Percentiles rank a stretch among this genome's conserved stretches.
Conservation (phyloP, 2,329 filamentous ascomycete genomes). For the Clonostachys solani region DNA sequence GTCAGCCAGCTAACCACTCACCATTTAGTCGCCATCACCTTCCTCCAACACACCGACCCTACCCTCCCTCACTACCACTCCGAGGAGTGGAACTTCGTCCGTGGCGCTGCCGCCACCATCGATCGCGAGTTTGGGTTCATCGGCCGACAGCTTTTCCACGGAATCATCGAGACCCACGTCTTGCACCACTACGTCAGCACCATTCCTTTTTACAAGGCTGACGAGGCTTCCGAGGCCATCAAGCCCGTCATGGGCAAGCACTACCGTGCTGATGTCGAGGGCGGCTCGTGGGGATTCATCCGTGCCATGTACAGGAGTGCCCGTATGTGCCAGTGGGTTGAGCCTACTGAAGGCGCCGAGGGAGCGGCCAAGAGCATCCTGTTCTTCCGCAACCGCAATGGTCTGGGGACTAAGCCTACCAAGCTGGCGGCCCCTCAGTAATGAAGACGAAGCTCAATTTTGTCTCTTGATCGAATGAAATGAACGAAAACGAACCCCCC, state of each 20-base stretch:
- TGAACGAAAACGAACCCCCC: too few species aligned
- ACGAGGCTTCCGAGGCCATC: constrained; percentile 92
- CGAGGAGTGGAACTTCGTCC: constrained; percentile 86
- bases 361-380: constrained; percentile 80
- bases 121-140: constrained; percentile 97
- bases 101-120: constrained; percentile 91
- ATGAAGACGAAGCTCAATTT: too few species aligned
- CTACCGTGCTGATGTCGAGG: constrained; percentile 80
- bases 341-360: constrained; percentile 77
- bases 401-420: constrained; percentile 50
- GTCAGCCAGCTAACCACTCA: not conserved
- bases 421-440: too few species aligned
- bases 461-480: too few species aligned
- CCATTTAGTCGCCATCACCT: constrained; percentile 85
- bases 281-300: constrained; percentile 78
- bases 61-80: constrained; percentile 87
- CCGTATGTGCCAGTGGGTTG: constrained; percentile 94
- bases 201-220: constrained; percentile 95
- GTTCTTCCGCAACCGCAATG: constrained; percentile 95
- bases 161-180: constrained; percentile 96
- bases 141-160: constrained; percentile 85
- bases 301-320: constrained; percentile 75
- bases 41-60: constrained; percentile 94
- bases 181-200: constrained; percentile 96
- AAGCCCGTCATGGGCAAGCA: constrained; percentile 92